Evolutionary conservation across 2,329 filamentous ascomycete species (phyloP).

Genomic region (Cladosporium velox): DNA sequence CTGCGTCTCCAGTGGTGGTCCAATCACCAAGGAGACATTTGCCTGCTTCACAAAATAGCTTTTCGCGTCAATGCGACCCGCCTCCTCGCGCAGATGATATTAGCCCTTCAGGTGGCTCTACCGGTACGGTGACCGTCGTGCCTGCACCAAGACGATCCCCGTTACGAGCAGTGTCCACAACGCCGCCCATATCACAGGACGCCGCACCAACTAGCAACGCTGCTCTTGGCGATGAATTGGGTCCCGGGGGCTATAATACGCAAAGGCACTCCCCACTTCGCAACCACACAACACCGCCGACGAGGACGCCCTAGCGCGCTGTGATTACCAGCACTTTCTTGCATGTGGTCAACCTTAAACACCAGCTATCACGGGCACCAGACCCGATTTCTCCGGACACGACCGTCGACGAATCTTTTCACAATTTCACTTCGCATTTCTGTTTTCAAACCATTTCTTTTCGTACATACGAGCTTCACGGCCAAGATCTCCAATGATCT

Average conservation of each 20-base stretch:
- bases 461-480: not conserved
- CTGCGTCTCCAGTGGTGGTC: constrained; percentile 24
- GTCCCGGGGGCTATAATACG: not conserved
- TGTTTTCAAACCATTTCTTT: not conserved
- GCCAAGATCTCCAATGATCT: not conserved
- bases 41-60: constrained; percentile 9
- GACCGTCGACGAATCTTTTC: constrained; percentile 7
- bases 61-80: constrained; percentile 18
- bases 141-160: constrained; percentile 30
- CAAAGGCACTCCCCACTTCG: constrained; percentile 5
- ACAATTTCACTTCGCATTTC: not conserved
- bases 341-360: not conserved
- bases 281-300: constrained; percentile 2
- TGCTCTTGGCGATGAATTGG: not conserved
- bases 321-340: not conserved
- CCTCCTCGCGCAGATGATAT: constrained; percentile 36
- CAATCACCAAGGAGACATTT: constrained; percentile 12
- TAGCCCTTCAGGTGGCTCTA: constrained; percentile 28
- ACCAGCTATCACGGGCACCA: constrained; percentile 2
- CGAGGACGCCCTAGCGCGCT: not conserved
- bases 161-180: constrained; percentile 15
- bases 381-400: constrained; percentile 1
- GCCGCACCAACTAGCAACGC: not conserved
- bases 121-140: constrained; percentile 28
- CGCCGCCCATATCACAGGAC: constrained; percentile 4